Percentiles rank a stretch among this genome's conserved stretches.
These are phyloP conservation scores for Colletotrichum sp. DNA, from an alignment of 2,329 filamentous ascomycete species.

Conservation along the genomic window DNA sequence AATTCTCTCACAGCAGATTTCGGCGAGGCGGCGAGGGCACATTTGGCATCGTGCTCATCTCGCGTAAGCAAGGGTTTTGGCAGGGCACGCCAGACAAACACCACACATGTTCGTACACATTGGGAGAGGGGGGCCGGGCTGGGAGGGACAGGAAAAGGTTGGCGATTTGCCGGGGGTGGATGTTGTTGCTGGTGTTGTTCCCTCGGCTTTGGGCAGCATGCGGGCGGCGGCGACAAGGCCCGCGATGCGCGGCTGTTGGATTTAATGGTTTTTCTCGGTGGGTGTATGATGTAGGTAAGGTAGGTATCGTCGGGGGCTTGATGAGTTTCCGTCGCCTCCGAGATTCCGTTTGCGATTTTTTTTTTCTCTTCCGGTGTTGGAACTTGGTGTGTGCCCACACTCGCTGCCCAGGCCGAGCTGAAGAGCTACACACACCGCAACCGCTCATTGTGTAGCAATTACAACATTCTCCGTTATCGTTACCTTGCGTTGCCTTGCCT, in stretches of 20 bases:
- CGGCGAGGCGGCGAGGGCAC: not conserved
- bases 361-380: not conserved
- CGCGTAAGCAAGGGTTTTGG: not conserved
- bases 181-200: not conserved
- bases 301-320: not conserved
- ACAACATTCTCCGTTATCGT: not conserved
- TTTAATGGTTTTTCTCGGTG: not conserved
- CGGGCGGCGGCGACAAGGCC: not conserved
- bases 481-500: not conserved
- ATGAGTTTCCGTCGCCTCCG: not conserved
- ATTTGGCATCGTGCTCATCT: not conserved
- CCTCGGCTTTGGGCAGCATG: not conserved
- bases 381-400: not conserved
- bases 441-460: not conserved
- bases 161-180: not conserved
- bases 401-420: not conserved
- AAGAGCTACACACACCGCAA: not conserved
- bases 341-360: not conserved
- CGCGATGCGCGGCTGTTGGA: not conserved
- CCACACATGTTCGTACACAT: not conserved
- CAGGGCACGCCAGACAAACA: constrained; percentile 6
- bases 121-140: not conserved
- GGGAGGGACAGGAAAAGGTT: not conserved
- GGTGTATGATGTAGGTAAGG: not conserved
- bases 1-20: not conserved